Base-by-base conservation (phyloP, 805 yeast genomes). In the Zygoascus bituminiphila region DNA sequence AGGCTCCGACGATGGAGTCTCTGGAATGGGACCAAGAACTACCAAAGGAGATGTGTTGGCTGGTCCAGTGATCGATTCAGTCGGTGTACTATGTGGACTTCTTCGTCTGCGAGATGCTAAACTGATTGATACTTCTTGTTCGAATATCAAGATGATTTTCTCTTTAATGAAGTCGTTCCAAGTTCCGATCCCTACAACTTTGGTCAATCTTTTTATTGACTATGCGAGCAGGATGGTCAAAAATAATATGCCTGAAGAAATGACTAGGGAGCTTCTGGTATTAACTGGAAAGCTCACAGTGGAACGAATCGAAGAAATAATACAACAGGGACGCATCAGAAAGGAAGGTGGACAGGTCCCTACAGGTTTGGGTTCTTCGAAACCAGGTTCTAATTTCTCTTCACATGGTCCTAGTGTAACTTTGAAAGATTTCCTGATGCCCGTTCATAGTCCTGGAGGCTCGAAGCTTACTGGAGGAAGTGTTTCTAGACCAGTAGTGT, bases 51-150 rank as follows among this genome's bases (percentile, higher is more conserved):
- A 54, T 7, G 65, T 64, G 33, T 55, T 71, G 22, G 64, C 73
- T 6, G 57, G 60, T 20, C 62, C 69, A 0, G 64, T 64, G 29
- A 71, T 84, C 60, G 66, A 70, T n/a, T 78, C 93, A 0, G 77
- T 89, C 51, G 73, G 73, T 12, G 71, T 79, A 46, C 80, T 86
- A 71, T 72, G 86, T 29, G 81, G 79, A 36, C 85, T 97, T 94
- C 70, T 91, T 24, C 73, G 93, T 51, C 69, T 91, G 42, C 87
- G 91, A 51, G 97, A 89, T 63, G 70, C 77, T 5, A 84, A 88
- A 2, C 69, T 91, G 42, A 67, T 86, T 41, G 74, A 74, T 22
- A 76, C 87, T 1, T 87, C 96, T 70, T 89, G 86, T 5, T 73
- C 74, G 3, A 54, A 54, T 37, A 59, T 62, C n/a, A 47, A 60